A percentile compares a stretch with the other conserved stretches of the same genome.
Evolutionary conservation across 148 eudicot species (phyloP).

Genomic region (Fagopyrum esculentum): DNA sequence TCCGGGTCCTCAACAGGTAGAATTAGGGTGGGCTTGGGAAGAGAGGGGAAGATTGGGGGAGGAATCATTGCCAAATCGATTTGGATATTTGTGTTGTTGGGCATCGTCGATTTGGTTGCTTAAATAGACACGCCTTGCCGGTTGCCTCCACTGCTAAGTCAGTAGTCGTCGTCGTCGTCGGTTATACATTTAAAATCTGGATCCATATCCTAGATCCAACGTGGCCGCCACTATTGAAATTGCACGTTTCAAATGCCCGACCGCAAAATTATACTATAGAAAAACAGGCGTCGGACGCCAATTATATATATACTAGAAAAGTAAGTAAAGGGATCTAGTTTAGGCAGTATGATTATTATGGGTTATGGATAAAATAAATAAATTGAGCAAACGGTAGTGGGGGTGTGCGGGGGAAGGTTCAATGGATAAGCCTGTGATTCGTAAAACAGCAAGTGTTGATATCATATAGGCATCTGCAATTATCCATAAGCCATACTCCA

Average conservation of each 20-base stretch:
- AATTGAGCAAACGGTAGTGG: background rate
- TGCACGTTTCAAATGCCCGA: background rate
- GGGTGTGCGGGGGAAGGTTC: background rate
- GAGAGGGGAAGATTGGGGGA: background rate
- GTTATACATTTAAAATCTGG: no score
- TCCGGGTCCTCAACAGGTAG: background rate
- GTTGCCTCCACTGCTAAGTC: background rate
- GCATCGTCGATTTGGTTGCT: background rate
- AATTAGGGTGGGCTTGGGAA: background rate
- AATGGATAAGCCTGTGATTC: background rate
- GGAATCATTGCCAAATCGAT: background rate
- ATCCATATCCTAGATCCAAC: background rate
- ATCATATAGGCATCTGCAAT: slow-evolving; percentile 8
- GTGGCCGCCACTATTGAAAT: background rate
- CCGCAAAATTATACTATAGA: background rate
- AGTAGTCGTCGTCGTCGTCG: no score
- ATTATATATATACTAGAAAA: background rate
- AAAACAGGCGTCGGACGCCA: background rate
- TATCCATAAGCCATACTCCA: slow-evolving; percentile 4
- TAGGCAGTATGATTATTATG: background rate
- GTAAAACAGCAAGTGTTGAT: background rate
- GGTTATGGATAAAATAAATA: background rate
- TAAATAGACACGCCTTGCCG: background rate
- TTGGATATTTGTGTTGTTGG: background rate
- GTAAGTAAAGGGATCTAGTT: background rate